Evolutionary conservation across 2,329 filamentous ascomycete species (phyloP).

Genomic region (Penicillium hordei): DNA sequence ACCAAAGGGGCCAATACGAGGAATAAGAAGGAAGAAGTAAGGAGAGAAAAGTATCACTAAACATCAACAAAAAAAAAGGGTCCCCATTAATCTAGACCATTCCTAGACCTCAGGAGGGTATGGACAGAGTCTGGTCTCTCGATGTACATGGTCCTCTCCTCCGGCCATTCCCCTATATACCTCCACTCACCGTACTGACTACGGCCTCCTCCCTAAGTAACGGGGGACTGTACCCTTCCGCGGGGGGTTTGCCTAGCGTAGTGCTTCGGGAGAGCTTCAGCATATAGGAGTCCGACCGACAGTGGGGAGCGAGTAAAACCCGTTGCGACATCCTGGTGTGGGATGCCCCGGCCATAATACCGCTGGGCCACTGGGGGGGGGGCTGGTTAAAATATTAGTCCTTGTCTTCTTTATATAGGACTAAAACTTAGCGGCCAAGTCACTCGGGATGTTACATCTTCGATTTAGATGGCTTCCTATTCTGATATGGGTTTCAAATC

Average conservation of each 20-base stretch:
- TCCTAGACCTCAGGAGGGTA: not conserved
- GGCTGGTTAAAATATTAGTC: not conserved
- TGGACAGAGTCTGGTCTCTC: not conserved
- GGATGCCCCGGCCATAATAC: not conserved
- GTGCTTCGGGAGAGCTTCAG: not conserved
- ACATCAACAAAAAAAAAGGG: not conserved
- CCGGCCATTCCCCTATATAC: not conserved
- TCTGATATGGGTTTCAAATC: not conserved
- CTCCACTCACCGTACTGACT: not conserved
- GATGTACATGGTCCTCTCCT: not conserved
- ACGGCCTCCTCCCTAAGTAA: not conserved
- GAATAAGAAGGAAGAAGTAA: not conserved
- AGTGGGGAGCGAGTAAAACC: not conserved
- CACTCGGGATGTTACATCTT: not conserved
- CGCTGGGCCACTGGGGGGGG: not conserved
- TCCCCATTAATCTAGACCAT: not conserved
- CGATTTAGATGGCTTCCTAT: not conserved
- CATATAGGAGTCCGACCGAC: not conserved
- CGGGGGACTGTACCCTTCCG: not conserved
- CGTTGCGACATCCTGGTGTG: not conserved
- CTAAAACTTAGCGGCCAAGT: not conserved
- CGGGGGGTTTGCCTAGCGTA: not conserved
- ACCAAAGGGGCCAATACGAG: too few species aligned
- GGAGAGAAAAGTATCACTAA: too few species aligned
- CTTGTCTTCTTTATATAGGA: not conserved